Evolutionary conservation across 2,329 filamentous ascomycete species (phyloP), one percentile per base, ranked within the genome.

Genomic region (Colletotrichum eleusines): DNA sequence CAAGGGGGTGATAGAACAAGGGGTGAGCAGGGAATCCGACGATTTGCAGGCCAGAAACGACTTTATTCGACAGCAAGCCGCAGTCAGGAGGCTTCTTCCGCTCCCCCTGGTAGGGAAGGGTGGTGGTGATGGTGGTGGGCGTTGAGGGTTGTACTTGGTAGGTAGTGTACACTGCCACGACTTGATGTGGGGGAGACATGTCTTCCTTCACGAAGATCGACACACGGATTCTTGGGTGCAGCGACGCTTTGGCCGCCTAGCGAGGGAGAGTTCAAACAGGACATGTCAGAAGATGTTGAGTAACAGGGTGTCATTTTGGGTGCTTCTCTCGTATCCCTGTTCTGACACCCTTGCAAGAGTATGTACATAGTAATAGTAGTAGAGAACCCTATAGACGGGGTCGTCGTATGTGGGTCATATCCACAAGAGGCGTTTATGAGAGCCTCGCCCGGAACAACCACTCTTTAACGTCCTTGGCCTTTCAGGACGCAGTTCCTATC

Each of bases 171-270:
- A 42, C 40, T 16, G 63, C 51, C 44, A 54, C 44, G 66, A 51
- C 42, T 64, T 44, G 42, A 69, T 44, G 53, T 69, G 66, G 46
- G 59, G 44, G 48, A 69, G 69, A 71, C 53, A 38, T 64, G 59
- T 63, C 54, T 63, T 69, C 65, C 58, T 42, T 33, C 54, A 28
- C 14, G 59, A 59, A 46, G 53, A 69, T 71, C 65, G 26, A 61
- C 60, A 60, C 66, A 66, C 60, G 50, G 69, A 33, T 53, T 57
- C 65, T 66, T 55, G 66, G 66, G 70, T 66, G 35, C 54, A 14
- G 42, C 53, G 59, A 55, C 66, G 69, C 69, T 38, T 66, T 72
- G 69, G 70, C 66, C 46, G 55, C 31, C 55, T 60, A 59, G 60
- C 51, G 50, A 70, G 60, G 69, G 48, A 8, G 31, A 57, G 26